Evolutionary conservation across 31 red algal species (phyloP), one percentile per base, ranked within the genome.

Genomic region (Odonthalia washingtoniensis): DNA sequence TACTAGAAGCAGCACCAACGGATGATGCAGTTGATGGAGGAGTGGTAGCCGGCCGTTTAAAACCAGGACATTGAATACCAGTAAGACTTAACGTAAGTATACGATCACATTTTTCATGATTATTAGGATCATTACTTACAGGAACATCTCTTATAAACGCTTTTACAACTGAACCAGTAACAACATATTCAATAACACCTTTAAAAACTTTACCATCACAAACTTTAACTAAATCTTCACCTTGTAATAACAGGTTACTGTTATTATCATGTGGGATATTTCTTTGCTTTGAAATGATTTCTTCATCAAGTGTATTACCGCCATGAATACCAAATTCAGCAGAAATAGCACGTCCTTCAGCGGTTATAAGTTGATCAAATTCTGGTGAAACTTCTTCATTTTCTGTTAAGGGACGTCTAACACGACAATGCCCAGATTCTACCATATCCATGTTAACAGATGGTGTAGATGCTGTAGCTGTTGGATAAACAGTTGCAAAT

Each of bases 1-100:
- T n/a, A n/a, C n/a, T n/a, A n/a, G n/a, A n/a, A n/a, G n/a, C n/a
- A n/a, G n/a, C n/a, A n/a, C n/a, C n/a, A n/a, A n/a, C n/a, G n/a
- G n/a, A n/a, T n/a, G n/a, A n/a, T n/a, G n/a, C n/a, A 1, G 86
- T 67, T 38, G 84, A 61, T 32, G 88, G 74, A 53, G 80, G 70
- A 26, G 65, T 83, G 72, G 77, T 78, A 40, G 91, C 93, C 31
- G 82, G 34, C 43, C 85, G 46, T 41, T 89, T 84, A 63, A 98
- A 98, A 45, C 95, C 95, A 16, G 95, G 95, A 65, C 95, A 87
- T 40, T 93, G 86, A 5, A 98, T 89, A 17, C 95, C 95, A 1
- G 92, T 84, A n/a, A 98, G 67, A 33, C 85, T 90, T 0, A 92
- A 44, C 6, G 83, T 91, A 24, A 92, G 70, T 34, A 86, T 40